Conservation (phyloP, 73 alveolate species). For the Paramecium sexaurelia region DNA sequence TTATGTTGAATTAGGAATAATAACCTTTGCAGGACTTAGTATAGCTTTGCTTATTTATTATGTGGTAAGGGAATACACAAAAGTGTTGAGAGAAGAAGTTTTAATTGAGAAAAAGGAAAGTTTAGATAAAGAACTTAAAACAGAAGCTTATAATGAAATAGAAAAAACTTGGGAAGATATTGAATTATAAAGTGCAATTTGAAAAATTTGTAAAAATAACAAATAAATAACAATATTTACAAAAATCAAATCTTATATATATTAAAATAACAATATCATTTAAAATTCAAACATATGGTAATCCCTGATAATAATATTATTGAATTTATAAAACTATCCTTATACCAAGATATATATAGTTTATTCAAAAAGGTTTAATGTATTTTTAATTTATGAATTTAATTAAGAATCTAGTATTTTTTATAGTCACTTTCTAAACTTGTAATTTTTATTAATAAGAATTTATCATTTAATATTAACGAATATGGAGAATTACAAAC, state of each 20-base stretch:
- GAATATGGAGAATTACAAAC: constrained; percentile 8
- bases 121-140: not conserved
- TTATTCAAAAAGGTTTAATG: too few species aligned
- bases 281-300: too few species aligned
- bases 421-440: too few species aligned
- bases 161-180: constrained; percentile 13
- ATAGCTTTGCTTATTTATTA: not conserved
- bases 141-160: not conserved
- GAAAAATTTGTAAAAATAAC: not conserved
- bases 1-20: not conserved
- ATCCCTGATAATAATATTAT: too few species aligned
- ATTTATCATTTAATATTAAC: not conserved
- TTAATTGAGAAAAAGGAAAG: not conserved
- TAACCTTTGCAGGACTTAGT: not conserved
- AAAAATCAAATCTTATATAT: too few species aligned
- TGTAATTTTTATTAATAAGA: not conserved
- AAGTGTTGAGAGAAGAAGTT: not conserved
- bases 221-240: too few species aligned
- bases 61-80: not conserved
- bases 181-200: not conserved
- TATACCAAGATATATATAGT: too few species aligned
- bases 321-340: too few species aligned
- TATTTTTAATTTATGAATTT: too few species aligned
- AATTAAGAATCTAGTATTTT: too few species aligned
- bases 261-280: too few species aligned